These are phyloP conservation scores for Westerdykella ornata DNA, from an alignment of 2,329 filamentous ascomycete genomes.

Conservation along the genomic window DNA sequence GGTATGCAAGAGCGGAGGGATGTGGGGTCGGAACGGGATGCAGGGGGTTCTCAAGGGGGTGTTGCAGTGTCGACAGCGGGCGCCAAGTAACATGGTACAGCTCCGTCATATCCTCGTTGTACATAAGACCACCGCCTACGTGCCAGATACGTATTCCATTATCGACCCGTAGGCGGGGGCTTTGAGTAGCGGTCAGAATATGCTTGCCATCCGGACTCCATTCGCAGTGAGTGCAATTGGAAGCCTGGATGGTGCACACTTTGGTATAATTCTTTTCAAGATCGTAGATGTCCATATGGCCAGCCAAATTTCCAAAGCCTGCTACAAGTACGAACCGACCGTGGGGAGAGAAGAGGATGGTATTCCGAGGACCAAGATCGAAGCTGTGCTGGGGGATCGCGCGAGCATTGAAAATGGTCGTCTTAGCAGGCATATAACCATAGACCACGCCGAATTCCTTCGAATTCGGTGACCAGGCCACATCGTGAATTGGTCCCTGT, in stretches of 20 bases:
- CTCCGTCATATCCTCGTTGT: slow-evolving; percentile 90
- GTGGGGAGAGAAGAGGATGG: slow-evolving; percentile 87
- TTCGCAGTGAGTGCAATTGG: slow-evolving; percentile 91
- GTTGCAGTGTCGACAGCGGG: slow-evolving; percentile 58
- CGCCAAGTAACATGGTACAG: slow-evolving; percentile 85
- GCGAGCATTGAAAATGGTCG: slow-evolving; percentile 91
- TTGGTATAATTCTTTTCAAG: slow-evolving; percentile 90
- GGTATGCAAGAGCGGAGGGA: slow-evolving; percentile 70
- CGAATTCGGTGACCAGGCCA: slow-evolving; percentile 96
- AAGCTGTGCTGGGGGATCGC: slow-evolving; percentile 80
- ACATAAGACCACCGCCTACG: slow-evolving; percentile 80
- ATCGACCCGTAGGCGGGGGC: slow-evolving; percentile 88
- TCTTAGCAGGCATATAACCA: slow-evolving; percentile 98
- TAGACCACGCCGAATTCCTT: slow-evolving; percentile 98
- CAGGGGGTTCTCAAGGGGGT: slow-evolving; percentile 64
- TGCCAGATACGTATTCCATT: slow-evolving; percentile 97
- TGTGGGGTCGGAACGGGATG: slow-evolving; percentile 70
- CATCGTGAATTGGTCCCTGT: slow-evolving; percentile 95
- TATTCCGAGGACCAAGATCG: slow-evolving; percentile 82
- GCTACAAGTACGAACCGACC: slow-evolving; percentile 90
- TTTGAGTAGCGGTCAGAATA: slow-evolving; percentile 96
- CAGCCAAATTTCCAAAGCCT: slow-evolving; percentile 94
- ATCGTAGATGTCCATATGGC: slow-evolving; percentile 97
- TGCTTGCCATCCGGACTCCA: slow-evolving; percentile 96
- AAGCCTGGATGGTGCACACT: slow-evolving; percentile 87